Evolutionary conservation across 1,139 yeast genomes (phyloP).

Genomic region (Zhuliangozyma parablackwelliae): DNA sequence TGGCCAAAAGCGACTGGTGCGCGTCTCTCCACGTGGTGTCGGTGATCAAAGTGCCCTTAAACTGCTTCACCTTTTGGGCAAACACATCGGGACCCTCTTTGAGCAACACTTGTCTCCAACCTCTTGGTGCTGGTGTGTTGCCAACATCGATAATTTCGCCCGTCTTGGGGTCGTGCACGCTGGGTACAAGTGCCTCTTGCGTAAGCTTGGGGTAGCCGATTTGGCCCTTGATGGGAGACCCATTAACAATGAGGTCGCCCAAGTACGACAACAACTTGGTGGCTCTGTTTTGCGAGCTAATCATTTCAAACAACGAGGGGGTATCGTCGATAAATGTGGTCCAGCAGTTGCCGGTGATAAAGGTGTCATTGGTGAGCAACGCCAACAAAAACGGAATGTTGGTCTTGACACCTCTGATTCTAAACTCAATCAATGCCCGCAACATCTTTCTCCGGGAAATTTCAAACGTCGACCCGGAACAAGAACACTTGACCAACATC

Average conservation of each 20-base stretch:
- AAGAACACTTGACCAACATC: conserved; percentile 95
- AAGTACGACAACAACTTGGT: conserved; percentile 84
- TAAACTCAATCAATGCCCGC: conserved; percentile 91
- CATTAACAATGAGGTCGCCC: conserved; percentile 92
- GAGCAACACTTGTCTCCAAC: conserved; percentile 88
- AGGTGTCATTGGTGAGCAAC: conserved; percentile 87
- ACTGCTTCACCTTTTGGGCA: conserved; percentile 79
- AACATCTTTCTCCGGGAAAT: conserved; percentile 96
- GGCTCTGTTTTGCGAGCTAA: conserved; percentile 93
- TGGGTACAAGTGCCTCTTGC: conserved; percentile 73
- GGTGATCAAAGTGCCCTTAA: conserved; percentile 86
- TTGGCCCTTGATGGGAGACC: conserved; percentile 93
- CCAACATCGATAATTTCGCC: conserved; percentile 57
- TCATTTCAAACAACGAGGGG: conserved; percentile 92
- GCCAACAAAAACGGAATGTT: conserved; percentile 95
- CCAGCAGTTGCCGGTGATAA: conserved; percentile 89
- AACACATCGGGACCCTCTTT: conserved; percentile 85
- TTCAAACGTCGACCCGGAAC: conserved; percentile 95
- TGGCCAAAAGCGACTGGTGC: conserved; percentile 96
- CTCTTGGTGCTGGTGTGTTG: conserved; percentile 55
- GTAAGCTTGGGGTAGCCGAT: conserved; percentile 81
- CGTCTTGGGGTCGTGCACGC: conserved; percentile 54
- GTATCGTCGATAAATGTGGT: conserved; percentile 98
- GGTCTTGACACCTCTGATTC: conserved; percentile 98
- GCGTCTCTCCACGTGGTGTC: conserved; percentile 99